These are phyloP conservation scores for Chaetomium olivaceum DNA, from an alignment of 2,329 filamentous ascomycete genomes.

Conservation along the genomic window DNA sequence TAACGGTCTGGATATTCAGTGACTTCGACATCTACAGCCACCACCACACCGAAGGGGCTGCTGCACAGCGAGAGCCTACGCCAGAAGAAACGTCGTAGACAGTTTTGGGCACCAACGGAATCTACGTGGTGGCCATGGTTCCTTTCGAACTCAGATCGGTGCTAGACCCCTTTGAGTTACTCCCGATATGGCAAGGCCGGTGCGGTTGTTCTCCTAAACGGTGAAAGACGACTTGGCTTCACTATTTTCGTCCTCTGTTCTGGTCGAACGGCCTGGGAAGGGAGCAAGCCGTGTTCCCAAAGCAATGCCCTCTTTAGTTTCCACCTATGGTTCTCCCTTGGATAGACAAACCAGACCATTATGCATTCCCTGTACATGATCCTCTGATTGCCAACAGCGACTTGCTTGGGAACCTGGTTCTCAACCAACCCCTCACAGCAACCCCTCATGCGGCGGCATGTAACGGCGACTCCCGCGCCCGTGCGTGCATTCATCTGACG, in stretches of 20 bases:
- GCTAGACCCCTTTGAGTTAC: too few relatives aligned
- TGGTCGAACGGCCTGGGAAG: too few relatives aligned
- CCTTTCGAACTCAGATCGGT: too few relatives aligned
- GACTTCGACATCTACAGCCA: constrained; percentile 10
- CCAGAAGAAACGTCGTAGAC: background rate
- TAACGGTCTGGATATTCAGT: background rate
- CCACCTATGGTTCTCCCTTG: too few relatives aligned
- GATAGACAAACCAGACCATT: background rate
- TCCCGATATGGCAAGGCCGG: too few relatives aligned
- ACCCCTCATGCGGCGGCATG: background rate
- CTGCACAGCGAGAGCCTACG: background rate
- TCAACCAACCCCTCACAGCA: background rate
- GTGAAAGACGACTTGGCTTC: too few relatives aligned
- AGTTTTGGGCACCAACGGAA: too few relatives aligned
- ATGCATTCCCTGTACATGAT: background rate
- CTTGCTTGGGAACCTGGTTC: background rate
- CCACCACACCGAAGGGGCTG: background rate
- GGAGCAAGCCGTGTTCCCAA: background rate
- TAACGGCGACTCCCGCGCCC: background rate
- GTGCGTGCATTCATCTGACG: background rate
- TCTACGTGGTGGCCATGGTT: too few relatives aligned
- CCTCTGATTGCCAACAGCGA: background rate
- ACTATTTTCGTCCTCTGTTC: too few relatives aligned
- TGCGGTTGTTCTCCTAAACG: too few relatives aligned
- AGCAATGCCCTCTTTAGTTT: background rate